A percentile compares a stretch with the other conserved stretches of the same genome.
phyloP scores from a whole-genome alignment of 2,329 filamentous ascomycete species.

The Fusarium humuli region DNA sequence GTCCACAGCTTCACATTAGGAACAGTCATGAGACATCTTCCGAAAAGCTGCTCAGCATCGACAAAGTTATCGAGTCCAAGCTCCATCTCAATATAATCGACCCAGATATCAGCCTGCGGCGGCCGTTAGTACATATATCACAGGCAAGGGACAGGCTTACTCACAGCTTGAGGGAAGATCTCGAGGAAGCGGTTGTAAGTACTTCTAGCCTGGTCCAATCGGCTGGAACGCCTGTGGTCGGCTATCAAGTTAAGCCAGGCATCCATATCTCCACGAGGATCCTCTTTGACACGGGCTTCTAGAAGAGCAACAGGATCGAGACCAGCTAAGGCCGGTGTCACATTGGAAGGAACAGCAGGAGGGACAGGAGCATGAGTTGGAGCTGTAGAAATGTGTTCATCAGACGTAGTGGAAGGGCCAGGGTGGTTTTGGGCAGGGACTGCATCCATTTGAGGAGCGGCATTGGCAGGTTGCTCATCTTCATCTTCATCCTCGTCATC shows the following conservation, averaged over 20 bases:
- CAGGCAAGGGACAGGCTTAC: conserved; percentile 54
- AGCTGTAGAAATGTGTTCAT: conserved; percentile 40
- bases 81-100: conserved; percentile 89
- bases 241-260: conserved; percentile 90
- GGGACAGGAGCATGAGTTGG: conserved; percentile 29
- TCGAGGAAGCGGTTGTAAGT: conserved; percentile 89
- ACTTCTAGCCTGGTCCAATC: conserved; percentile 81
- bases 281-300: conserved; percentile 91
- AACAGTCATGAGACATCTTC: conserved; percentile 79
- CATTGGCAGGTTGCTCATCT: conserved; percentile 45
- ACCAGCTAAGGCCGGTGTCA: conserved; percentile 55
- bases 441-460: conserved; percentile 27
- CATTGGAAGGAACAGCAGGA: conserved; percentile 46
- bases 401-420: conserved; percentile 33
- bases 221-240: conserved; percentile 84
- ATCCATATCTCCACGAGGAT: conserved; percentile 91
- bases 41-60: conserved; percentile 85
- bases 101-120: conserved; percentile 90
- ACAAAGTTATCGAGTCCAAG: conserved; percentile 85
- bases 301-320: conserved; percentile 80
- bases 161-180: conserved; percentile 90
- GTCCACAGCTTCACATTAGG: conserved; percentile 91
- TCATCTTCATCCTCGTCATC: conserved; percentile 71
- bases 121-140: conserved; percentile 36
- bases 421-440: conserved; percentile 28